Conservation (phyloP, 2,329 filamentous ascomycete genomes). For the Graphilbum ipis-grandicollis region DNA sequence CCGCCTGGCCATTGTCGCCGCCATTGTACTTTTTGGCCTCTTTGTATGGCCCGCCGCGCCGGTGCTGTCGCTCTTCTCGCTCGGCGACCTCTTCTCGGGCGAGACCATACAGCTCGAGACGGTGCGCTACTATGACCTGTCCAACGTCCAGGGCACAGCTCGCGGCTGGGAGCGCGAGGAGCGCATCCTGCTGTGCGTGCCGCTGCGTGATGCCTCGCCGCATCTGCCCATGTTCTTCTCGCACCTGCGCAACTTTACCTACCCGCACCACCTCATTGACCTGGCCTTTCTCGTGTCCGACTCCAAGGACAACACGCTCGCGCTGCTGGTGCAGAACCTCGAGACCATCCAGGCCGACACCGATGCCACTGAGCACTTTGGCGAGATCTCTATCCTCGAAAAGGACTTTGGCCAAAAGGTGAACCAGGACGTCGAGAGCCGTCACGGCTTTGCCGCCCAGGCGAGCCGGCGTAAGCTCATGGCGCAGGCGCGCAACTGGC, state of each 20-base stretch:
- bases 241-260: constrained; percentile 92
- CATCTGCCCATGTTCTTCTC: constrained; percentile 97
- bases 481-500: constrained; percentile 95
- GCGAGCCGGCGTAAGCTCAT: constrained; percentile 88
- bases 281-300: constrained; percentile 94
- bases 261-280: constrained; percentile 91
- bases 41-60: constrained; percentile 57
- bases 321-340: constrained; percentile 57
- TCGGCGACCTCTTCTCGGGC: constrained; percentile 50
- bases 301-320: constrained; percentile 80
- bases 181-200: constrained; percentile 85
- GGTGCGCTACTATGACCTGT: constrained; percentile 90
- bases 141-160: constrained; percentile 77
- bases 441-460: constrained; percentile 93
- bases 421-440: constrained; percentile 91
- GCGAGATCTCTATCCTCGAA: constrained; percentile 93
- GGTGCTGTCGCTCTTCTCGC: constrained; percentile 42
- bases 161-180: constrained; percentile 94
- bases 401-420: constrained; percentile 99
- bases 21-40: constrained; percentile 49
- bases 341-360: constrained; percentile 63
- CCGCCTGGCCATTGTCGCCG: constrained; percentile 42
- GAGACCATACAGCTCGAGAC: constrained; percentile 76
- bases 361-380: constrained; percentile 69
- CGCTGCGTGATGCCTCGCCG: constrained; percentile 76